Conservation (phyloP, 2,329 filamentous ascomycete genomes). For the Geosmithia flava region DNA sequence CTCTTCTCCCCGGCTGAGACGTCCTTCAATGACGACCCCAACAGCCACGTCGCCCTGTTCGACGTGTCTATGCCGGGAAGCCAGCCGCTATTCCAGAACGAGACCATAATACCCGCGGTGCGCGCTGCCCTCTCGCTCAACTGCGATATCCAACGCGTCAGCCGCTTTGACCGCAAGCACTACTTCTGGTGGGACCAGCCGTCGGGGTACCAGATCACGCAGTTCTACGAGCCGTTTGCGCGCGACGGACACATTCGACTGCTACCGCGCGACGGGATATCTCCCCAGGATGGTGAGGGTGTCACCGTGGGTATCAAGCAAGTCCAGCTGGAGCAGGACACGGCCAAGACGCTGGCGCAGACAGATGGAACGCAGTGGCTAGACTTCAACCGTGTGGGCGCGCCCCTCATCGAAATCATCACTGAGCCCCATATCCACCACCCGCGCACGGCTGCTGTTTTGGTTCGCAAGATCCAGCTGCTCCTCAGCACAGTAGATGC, state of each 20-base stretch:
- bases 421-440: slow-evolving; percentile 81
- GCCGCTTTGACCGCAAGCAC: slow-evolving; percentile 90
- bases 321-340: slow-evolving; percentile 95
- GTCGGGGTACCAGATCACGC: slow-evolving; percentile 92
- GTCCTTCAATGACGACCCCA: slow-evolving; percentile 56
- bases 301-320: slow-evolving; percentile 77
- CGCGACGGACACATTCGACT: slow-evolving; percentile 62
- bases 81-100: slow-evolving; percentile 75
- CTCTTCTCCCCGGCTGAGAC: slow-evolving; percentile 70
- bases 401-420: slow-evolving; percentile 90
- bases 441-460: slow-evolving; percentile 74
- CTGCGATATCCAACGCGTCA: slow-evolving; percentile 64
- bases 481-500: slow-evolving; percentile 71
- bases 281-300: slow-evolving; percentile 56
- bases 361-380: slow-evolving; percentile 63
- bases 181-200: slow-evolving; percentile 99
- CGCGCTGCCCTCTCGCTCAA: slow-evolving; percentile 76
- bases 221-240: slow-evolving; percentile 71
- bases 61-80: slow-evolving; percentile 83
- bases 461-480: slow-evolving; percentile 79
- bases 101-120: slow-evolving; percentile 77
- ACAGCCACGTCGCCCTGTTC: slow-evolving; percentile 80
- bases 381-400: slow-evolving; percentile 87
- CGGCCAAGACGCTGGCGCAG: slow-evolving; percentile 81
- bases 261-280: slow-evolving; percentile 65